These are phyloP conservation scores for Lasiosphaeria hispida DNA, from an alignment of 495 filamentous ascomycete species.

Conservation along the genomic window DNA sequence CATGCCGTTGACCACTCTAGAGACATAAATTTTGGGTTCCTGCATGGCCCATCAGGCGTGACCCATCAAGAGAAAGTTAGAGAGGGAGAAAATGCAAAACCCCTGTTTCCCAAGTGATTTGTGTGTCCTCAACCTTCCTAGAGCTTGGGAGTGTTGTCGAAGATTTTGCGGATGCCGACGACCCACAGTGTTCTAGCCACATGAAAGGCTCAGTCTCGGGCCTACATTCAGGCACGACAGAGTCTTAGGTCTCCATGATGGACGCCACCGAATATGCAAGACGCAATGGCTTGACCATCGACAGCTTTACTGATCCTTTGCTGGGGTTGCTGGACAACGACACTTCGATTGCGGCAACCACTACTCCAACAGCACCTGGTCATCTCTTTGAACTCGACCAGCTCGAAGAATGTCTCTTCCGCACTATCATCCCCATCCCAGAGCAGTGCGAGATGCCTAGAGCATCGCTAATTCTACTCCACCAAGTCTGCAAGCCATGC, in stretches of 20 bases:
- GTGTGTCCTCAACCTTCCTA: too few species aligned
- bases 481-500: slow-evolving; percentile 17
- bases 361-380: slow-evolving; percentile 15
- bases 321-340: slow-evolving; percentile 10
- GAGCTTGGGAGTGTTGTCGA: too few species aligned
- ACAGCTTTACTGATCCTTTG: slow-evolving; percentile 26
- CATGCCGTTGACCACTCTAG: too few species aligned
- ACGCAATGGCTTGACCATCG: slow-evolving; percentile 35
- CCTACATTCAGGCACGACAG: neutral
- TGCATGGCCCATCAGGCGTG: too few species aligned
- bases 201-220: slow-evolving; percentile 18
- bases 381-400: slow-evolving; percentile 14
- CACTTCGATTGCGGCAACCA: slow-evolving; percentile 15
- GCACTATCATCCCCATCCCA: slow-evolving; percentile 18
- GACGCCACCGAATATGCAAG: slow-evolving; percentile 43
- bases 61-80: too few species aligned
- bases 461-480: slow-evolving; percentile 23
- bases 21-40: too few species aligned
- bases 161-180: too few species aligned
- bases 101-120: too few species aligned
- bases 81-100: too few species aligned
- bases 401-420: slow-evolving; percentile 25
- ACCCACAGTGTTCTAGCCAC: too few species aligned
- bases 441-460: slow-evolving; percentile 18
- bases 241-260: slow-evolving; percentile 1